Evolutionary conservation across 176 grass and related monocot genomes (phyloP).

Genomic region (Cenchrus purpureus): DNA sequence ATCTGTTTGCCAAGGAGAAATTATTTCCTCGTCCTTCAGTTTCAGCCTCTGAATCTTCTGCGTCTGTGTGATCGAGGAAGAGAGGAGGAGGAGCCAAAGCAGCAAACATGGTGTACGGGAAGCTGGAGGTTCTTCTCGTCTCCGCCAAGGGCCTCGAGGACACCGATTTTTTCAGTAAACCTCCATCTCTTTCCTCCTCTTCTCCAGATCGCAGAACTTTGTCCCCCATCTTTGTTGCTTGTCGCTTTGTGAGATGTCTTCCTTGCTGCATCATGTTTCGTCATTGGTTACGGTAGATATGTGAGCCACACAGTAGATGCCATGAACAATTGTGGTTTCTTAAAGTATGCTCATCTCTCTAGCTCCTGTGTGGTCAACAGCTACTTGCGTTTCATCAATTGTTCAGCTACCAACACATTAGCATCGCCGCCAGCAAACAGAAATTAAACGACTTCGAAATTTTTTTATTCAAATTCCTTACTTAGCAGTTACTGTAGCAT

Average conservation of each 20-base stretch:
- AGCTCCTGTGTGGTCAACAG: background rate
- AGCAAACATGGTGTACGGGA: constrained; percentile 55
- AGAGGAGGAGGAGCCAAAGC: background rate
- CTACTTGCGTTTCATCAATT: background rate
- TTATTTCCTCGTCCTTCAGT: background rate
- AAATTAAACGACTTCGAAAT: background rate
- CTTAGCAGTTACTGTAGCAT: too few relatives aligned
- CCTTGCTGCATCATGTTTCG: background rate
- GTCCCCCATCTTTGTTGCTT: background rate
- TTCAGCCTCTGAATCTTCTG: background rate
- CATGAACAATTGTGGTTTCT: background rate
- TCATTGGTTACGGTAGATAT: background rate
- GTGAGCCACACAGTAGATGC: background rate
- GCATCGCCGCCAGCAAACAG: background rate
- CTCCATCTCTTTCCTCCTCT: too few relatives aligned
- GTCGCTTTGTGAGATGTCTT: background rate
- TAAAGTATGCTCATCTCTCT: too few relatives aligned
- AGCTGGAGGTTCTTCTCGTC: constrained; percentile 68
- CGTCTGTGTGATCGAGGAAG: background rate
- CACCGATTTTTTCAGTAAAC: constrained; percentile 58
- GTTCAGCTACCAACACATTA: background rate
- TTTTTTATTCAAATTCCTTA: too few relatives aligned
- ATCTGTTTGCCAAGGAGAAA: background rate
- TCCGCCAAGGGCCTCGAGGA: constrained; percentile 69
- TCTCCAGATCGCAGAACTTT: background rate